A percentile compares a stretch with the other conserved stretches of the same genome.
Conservation (phyloP, 176 grass and related monocot species). For the Oryza longistaminata region DNA sequence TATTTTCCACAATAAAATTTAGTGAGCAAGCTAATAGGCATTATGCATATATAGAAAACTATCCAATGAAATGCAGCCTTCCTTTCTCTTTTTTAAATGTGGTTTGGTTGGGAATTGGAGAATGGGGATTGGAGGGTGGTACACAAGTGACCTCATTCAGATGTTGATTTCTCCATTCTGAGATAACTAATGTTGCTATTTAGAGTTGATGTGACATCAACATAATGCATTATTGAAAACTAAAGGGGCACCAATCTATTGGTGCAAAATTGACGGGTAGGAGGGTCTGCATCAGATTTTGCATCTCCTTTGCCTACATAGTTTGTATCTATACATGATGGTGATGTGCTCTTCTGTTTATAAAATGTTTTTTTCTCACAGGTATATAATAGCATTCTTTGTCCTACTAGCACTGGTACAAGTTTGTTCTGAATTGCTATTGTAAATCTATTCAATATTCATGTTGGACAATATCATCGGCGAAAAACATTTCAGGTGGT, state of each 20-base stretch:
- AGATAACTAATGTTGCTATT: constrained; percentile 7
- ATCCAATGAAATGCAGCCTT: constrained; percentile 21
- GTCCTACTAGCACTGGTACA: not conserved
- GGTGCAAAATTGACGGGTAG: not conserved
- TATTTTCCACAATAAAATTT: too few species aligned
- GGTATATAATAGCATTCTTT: not conserved
- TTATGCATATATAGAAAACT: not conserved
- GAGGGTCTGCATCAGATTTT: constrained; percentile 1
- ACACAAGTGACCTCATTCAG: constrained; percentile 18
- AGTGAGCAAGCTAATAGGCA: too few species aligned
- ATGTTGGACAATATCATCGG: not conserved
- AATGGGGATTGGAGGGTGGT: constrained; percentile 25
- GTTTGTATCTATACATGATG: not conserved
- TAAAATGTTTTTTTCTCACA: not conserved
- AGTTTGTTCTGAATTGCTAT: not conserved
- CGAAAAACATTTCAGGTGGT: not conserved
- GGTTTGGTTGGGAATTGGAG: constrained; percentile 31
- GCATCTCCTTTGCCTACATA: not conserved
- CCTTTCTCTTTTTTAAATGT: constrained; percentile 26
- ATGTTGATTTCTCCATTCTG: constrained; percentile 1
- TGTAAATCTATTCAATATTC: not conserved
- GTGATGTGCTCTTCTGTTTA: not conserved
- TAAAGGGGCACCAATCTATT: not conserved
- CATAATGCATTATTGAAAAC: not conserved
- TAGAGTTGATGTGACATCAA: not conserved